Evolutionary conservation across 192 early-diverging fungal genomes (phyloP), one percentile per base, ranked within the genome.

Genomic region (Obelidium mucronatum): DNA sequence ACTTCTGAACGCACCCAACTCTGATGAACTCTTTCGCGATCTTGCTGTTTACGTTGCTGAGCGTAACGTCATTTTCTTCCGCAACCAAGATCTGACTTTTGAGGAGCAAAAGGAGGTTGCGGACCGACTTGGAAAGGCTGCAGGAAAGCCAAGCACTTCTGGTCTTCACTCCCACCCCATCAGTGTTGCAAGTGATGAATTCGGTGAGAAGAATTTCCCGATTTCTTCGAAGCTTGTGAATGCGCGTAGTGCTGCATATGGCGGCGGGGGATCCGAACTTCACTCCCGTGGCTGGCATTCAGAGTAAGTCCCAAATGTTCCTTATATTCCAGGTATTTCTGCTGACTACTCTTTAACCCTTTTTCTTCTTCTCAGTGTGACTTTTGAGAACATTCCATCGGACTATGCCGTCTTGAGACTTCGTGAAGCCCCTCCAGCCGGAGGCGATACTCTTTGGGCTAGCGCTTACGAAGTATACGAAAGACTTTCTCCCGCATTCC

Each of bases 51-150:
- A 90, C 30, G 83, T 90, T 51, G 78, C 89, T 24, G 84, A 92
- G 61, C 82, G 91, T 40, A 89, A 89, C 28, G 90, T 92, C 19
- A 89, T 91, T 15, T 90, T 88, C 62, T 89, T 92, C 79, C 79
- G 90, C 8, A 82, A 91, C 59, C 91, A 92, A 77, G 88, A 90
- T 52, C 58, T 91, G 33, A 81, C 79, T 30, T 61, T 77, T 26
- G 82, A 90, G 52, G 82, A 87, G 76, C 85, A 85, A 63, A 66
- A 83, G 55, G 87, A 82, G 31, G 67, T 92, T 6, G 72, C 11
- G 39, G 19, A 40, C 40, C 4, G 58, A 3, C 42, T 70, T 36
- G 71, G 48, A 8, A 51, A 51, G 48, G 11, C n/a, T 51, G 48
- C 48, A 22, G 48, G 48, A 15, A 51, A 51, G n/a, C 48, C 48